Evolutionary conservation across 495 filamentous ascomycete genomes (phyloP).

Genomic region (Pseudomonodictys pantanalensis): DNA sequence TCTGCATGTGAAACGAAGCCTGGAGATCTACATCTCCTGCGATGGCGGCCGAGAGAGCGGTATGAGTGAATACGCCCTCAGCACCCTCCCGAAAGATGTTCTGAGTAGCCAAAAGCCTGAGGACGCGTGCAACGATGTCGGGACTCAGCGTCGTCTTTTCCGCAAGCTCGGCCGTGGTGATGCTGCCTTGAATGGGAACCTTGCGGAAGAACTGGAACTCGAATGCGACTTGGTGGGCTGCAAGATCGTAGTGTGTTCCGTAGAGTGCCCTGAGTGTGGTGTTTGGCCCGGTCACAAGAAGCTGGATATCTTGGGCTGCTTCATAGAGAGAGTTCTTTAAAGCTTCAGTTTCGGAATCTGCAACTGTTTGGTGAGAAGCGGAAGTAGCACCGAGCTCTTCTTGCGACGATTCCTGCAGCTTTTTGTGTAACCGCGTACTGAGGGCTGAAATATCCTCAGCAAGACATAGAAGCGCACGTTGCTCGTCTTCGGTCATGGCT

Average conservation of each 20-base stretch:
- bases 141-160: background rate
- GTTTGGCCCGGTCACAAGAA: background rate
- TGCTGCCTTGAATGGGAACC: background rate
- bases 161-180: background rate
- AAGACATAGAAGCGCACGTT: background rate
- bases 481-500: background rate
- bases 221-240: background rate
- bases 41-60: background rate
- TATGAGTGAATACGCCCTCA: background rate
- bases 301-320: background rate
- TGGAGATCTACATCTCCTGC: constrained; percentile 6
- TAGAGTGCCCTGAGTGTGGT: background rate
- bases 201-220: background rate
- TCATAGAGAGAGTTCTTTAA: background rate
- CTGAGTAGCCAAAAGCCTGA: background rate
- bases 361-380: background rate
- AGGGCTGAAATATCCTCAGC: background rate
- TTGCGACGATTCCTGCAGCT: background rate
- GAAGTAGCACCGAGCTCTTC: background rate
- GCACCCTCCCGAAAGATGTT: background rate
- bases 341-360: background rate
- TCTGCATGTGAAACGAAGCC: constrained; percentile 6
- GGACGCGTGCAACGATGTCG: background rate
- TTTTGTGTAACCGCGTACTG: background rate
- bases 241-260: background rate